These are phyloP conservation scores for Cymbidium sinense DNA, from an alignment of 106 monocot species.

Conservation along the genomic window DNA sequence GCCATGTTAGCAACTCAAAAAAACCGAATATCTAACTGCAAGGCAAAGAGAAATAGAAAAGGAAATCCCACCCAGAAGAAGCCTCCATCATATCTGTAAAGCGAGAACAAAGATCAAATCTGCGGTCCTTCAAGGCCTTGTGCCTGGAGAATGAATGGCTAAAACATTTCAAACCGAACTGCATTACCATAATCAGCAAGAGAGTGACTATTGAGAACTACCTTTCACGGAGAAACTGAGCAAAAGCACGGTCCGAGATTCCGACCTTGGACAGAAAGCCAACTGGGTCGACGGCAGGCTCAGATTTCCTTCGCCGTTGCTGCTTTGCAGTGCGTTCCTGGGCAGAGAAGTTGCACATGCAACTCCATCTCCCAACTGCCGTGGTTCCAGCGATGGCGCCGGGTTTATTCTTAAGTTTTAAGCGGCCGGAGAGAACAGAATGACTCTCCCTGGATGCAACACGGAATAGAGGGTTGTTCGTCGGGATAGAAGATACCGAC, in stretches of 20 bases:
- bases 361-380: not conserved
- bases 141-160: slow-evolving; percentile 21
- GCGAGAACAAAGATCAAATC: slow-evolving; percentile 34
- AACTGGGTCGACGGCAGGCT: slow-evolving; percentile 38
- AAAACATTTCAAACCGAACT: not conserved
- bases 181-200: not conserved
- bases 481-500: not conserved
- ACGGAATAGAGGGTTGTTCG: not conserved
- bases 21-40: not conserved
- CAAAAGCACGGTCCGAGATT: slow-evolving; percentile 50
- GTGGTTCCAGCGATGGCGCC: not conserved
- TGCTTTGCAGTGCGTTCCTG: slow-evolving; percentile 23
- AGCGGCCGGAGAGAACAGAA: not conserved
- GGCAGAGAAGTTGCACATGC: slow-evolving; percentile 12
- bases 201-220: not conserved
- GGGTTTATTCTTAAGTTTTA: not conserved
- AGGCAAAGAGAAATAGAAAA: not conserved
- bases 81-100: slow-evolving; percentile 30
- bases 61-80: slow-evolving; percentile 38
- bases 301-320: slow-evolving; percentile 1
- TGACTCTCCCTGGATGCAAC: not conserved
- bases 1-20: not conserved
- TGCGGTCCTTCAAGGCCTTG: slow-evolving; percentile 59
- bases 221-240: slow-evolving; percentile 64
- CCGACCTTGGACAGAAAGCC: slow-evolving; percentile 54